Evolutionary conservation across 257 asterid species (phyloP).

Genomic region (Fraxinus americana): DNA sequence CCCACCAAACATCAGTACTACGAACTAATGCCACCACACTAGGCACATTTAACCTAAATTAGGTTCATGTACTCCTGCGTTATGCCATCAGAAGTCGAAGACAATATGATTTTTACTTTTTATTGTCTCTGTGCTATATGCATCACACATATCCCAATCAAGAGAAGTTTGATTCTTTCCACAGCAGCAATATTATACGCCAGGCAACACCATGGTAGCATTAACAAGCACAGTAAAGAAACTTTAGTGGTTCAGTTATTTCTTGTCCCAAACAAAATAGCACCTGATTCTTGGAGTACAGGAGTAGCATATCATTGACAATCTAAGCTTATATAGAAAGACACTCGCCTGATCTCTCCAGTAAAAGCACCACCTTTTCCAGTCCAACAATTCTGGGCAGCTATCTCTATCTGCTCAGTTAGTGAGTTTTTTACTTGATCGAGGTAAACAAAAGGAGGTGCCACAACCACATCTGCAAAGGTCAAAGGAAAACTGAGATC

Average conservation of each 20-base stretch:
- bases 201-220: neutral
- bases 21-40: no score
- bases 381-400: slow-evolving; percentile 96
- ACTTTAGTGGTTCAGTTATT: neutral
- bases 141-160: neutral
- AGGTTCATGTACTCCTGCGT: no score
- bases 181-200: neutral
- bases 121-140: neutral
- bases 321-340: neutral
- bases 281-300: slow-evolving; percentile 10
- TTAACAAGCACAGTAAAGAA: neutral
- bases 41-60: no score
- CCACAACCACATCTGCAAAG: slow-evolving; percentile 85
- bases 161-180: neutral
- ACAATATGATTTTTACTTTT: neutral
- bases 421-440: slow-evolving; percentile 85
- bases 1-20: neutral
- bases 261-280: slow-evolving; percentile 20
- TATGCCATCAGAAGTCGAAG: neutral
- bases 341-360: slow-evolving; percentile 90
- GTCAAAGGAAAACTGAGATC: slow-evolving; percentile 22
- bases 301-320: slow-evolving; percentile 2
- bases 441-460: slow-evolving; percentile 95
- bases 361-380: slow-evolving; percentile 99
- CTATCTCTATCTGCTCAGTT: slow-evolving; percentile 67